phyloP scores from a whole-genome alignment of 176 grass and related monocot species.

The Aegilops umbellulata region DNA sequence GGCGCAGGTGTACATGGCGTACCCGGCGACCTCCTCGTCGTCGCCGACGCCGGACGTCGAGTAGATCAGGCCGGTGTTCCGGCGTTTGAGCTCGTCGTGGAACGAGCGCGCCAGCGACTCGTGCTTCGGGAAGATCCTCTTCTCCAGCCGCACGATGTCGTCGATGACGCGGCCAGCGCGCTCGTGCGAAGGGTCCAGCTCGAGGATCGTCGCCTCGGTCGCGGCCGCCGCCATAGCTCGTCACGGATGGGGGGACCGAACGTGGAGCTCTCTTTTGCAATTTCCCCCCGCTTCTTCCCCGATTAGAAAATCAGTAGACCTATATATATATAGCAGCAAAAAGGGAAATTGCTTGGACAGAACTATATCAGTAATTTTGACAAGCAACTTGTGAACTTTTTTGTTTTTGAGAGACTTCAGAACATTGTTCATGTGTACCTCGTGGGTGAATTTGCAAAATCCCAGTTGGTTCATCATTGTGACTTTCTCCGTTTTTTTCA shows the following conservation, averaged over 20 bases:
- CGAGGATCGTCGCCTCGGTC: conserved; percentile 29
- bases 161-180: conserved; percentile 43
- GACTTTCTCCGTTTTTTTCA: no score
- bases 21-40: conserved; percentile 45
- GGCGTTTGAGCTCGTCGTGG: conserved; percentile 65
- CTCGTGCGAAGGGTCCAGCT: conserved; percentile 53
- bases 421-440: background rate
- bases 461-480: no score
- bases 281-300: background rate
- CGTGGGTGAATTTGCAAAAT: background rate
- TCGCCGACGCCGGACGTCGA: conserved; percentile 18
- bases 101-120: conserved; percentile 77
- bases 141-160: conserved; percentile 67
- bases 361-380: background rate
- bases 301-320: background rate
- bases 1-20: conserved; percentile 76
- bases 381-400: background rate
- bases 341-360: background rate
- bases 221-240: conserved; percentile 18
- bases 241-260: background rate
- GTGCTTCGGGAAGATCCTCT: conserved; percentile 91
- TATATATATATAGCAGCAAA: background rate
- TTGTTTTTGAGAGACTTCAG: background rate
- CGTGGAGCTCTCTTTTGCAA: conserved; percentile 12
- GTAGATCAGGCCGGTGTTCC: conserved; percentile 73